Percentiles rank a stretch among this genome's conserved stretches.
Conservation (phyloP, 1,139 yeast species). For the Saccharomyces hybrid region DNA sequence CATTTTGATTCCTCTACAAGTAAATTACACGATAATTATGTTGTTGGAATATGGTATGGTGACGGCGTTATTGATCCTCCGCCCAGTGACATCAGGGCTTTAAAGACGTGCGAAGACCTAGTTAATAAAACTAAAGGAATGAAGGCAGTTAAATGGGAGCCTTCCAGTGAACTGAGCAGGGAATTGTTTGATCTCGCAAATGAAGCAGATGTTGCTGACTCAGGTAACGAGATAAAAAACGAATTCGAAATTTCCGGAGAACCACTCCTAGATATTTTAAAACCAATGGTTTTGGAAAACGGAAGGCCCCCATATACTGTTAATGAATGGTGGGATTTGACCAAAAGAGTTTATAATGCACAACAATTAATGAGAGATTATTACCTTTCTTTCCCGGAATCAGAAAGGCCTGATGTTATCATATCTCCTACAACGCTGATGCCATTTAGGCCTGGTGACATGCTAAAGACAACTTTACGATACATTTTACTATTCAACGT, state of each 20-base stretch:
- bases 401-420: conserved; percentile 11
- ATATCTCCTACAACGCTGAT: conserved; percentile 13
- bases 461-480: conserved; percentile 31
- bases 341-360: conserved; percentile 10
- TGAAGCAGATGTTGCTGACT: conserved; percentile 15
- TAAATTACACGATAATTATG: conserved; percentile 6
- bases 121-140: conserved; percentile 10
- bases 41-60: conserved; percentile 15
- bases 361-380: conserved; percentile 11
- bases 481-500: conserved; percentile 42
- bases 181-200: conserved; percentile 11
- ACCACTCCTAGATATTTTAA: conserved; percentile 10
- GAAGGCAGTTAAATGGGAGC: conserved; percentile 12
- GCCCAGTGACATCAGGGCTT: conserved; percentile 16
- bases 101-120: conserved; percentile 11
- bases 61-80: conserved; percentile 16
- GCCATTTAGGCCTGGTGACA: conserved; percentile 28
- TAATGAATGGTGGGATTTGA: conserved; percentile 15
- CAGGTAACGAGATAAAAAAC: conserved; percentile 11
- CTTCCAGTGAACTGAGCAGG: conserved; percentile 8
- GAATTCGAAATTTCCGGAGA: conserved; percentile 13
- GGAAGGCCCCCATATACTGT: conserved; percentile 8
- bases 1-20: conserved; percentile 8
- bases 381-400: conserved; percentile 8
- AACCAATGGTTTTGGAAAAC: conserved; percentile 7